phyloP scores from a whole-genome alignment of 352 stramenopile genomes.

The Pythium phragmiticola region DNA sequence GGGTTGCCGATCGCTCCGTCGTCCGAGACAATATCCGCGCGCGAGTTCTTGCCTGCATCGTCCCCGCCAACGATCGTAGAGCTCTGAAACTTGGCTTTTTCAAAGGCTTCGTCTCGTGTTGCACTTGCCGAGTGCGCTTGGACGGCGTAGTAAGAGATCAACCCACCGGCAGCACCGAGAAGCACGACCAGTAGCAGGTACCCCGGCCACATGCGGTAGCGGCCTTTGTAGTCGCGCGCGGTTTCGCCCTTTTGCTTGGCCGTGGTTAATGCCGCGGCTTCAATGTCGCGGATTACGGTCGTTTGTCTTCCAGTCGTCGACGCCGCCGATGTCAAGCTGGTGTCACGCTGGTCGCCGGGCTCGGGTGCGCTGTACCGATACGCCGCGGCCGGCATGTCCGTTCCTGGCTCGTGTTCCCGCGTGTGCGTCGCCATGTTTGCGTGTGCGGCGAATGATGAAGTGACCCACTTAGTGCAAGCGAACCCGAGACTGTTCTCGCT shows the following conservation, averaged over 20 bases:
- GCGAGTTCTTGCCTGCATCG: constrained; percentile 9
- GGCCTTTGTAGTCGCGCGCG: constrained; percentile 5
- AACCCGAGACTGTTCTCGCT: background rate
- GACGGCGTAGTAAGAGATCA: constrained; percentile 9
- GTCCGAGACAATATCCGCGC: constrained; percentile 43
- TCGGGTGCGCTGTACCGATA: constrained; percentile 11
- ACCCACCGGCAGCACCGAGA: background rate
- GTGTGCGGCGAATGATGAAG: background rate
- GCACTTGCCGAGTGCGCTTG: constrained; percentile 8
- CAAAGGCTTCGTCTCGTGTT: background rate
- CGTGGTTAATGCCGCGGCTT: background rate
- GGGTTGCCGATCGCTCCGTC: constrained; percentile 72
- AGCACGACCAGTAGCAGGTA: constrained; percentile 9
- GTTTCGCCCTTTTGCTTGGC: constrained; percentile 1
- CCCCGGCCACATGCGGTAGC: constrained; percentile 11
- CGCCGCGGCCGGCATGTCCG: background rate
- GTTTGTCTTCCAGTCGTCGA: background rate
- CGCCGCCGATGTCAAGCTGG: constrained; percentile 1
- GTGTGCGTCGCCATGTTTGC: background rate
- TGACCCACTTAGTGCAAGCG: no score
- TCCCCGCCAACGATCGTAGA: background rate
- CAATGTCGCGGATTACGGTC: constrained; percentile 5
- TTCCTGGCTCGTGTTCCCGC: background rate
- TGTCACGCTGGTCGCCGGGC: background rate
- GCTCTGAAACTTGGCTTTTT: constrained; percentile 7